A percentile compares a stretch with the other conserved stretches of the same genome.
Conservation (phyloP, 2,329 filamentous ascomycete genomes). For the Neocucurbitaria cava region DNA sequence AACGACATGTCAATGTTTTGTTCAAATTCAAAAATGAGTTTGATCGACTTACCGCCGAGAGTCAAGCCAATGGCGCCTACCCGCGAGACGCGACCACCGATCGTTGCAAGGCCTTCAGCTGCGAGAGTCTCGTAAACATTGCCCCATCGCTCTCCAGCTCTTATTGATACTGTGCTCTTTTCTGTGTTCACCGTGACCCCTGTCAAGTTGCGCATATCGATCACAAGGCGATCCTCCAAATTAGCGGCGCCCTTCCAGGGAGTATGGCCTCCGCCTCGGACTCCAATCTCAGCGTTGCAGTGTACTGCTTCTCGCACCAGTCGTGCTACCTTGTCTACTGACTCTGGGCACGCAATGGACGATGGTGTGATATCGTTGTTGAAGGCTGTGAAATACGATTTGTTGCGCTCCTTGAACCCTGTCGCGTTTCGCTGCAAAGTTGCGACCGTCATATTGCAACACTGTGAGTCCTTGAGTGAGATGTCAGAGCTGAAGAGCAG, state of each 20-base stretch:
- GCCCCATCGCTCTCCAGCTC: conserved; percentile 33
- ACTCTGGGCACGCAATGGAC: background rate
- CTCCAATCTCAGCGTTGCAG: background rate
- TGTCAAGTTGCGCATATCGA: conserved; percentile 36
- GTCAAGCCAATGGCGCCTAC: conserved; percentile 34
- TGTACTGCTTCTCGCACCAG: background rate
- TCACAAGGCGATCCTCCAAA: conserved; percentile 34
- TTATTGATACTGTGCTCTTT: conserved; percentile 23
- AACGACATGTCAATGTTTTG: background rate
- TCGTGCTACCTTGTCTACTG: background rate
- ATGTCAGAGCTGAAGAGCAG: background rate
- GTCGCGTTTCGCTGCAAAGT: background rate
- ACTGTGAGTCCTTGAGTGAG: background rate
- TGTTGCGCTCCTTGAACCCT: conserved; percentile 1
- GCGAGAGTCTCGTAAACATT: conserved; percentile 33
- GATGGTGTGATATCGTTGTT: conserved; percentile 1
- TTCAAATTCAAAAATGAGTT: background rate
- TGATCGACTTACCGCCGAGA: conserved; percentile 25
- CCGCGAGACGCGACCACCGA: conserved; percentile 28
- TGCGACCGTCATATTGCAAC: background rate
- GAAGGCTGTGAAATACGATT: conserved; percentile 5
- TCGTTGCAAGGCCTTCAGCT: conserved; percentile 20
- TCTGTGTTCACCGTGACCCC: conserved; percentile 27
- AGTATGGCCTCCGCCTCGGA: conserved; percentile 20
- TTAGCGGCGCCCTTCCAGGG: conserved; percentile 33